Conservation (phyloP, 192 early-diverging fungal species). For the Backusella mclennaniae region DNA sequence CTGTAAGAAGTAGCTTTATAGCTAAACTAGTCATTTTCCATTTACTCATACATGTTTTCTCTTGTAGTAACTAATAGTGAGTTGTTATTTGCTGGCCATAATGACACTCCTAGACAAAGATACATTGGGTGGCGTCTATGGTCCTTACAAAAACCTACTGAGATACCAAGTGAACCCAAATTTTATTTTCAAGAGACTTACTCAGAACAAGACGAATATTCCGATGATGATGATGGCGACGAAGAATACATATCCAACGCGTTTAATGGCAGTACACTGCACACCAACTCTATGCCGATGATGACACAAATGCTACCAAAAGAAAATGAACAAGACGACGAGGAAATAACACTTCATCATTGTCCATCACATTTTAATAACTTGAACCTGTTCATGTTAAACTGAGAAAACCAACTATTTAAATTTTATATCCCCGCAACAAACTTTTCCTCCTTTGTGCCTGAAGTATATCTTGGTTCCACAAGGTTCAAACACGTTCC, state of each 20-base stretch:
- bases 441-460: neutral
- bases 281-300: neutral
- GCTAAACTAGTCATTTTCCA: too few species aligned
- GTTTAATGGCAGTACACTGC: neutral
- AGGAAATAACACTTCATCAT: neutral
- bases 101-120: neutral
- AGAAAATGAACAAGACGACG: neutral
- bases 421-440: neutral
- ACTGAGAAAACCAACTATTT: neutral
- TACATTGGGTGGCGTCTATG: neutral
- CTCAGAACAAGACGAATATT: neutral
- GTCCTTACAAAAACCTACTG: neutral
- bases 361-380: neutral
- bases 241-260: neutral
- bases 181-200: neutral
- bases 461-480: neutral
- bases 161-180: neutral
- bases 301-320: neutral
- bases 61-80: neutral
- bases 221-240: neutral
- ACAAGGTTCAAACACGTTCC: neutral
- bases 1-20: neutral
- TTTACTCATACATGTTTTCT: too few species aligned
- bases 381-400: neutral
- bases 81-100: neutral